Percentiles rank a stretch among this genome's conserved stretches.
Conservation (phyloP, 2,329 filamentous ascomycete genomes). For the Xylaria sp. region DNA sequence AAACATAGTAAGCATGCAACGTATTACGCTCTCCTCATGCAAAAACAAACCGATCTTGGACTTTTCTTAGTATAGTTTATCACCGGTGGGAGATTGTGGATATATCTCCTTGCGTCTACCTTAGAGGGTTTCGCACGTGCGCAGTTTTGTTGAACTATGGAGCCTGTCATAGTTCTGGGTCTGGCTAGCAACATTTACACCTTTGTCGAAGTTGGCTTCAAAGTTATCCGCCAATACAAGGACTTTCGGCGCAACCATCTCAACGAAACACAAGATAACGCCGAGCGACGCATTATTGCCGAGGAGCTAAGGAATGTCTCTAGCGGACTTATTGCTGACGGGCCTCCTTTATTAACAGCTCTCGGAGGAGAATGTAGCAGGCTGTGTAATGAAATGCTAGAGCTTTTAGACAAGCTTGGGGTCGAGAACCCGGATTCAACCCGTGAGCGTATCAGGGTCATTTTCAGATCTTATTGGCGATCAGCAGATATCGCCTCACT, state of each 20-base stretch:
- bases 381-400: background rate
- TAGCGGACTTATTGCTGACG: background rate
- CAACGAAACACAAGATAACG: background rate
- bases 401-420: background rate
- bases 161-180: background rate
- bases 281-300: constrained; percentile 1
- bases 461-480: background rate
- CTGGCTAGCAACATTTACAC: constrained; percentile 7
- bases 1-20: no score
- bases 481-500: background rate
- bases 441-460: background rate
- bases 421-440: constrained; percentile 1
- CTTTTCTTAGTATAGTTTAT: no score
- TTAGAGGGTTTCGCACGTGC: no score
- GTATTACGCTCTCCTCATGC: no score
- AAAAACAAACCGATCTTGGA: no score
- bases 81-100: no score
- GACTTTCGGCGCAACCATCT: background rate
- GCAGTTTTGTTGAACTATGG: background rate
- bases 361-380: background rate
- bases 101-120: no score
- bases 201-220: constrained; percentile 12
- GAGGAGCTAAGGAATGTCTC: constrained; percentile 3
- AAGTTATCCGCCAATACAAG: constrained; percentile 6
- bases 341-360: background rate